phyloP scores from a whole-genome alignment of 2,329 filamentous ascomycete species.

The Ophiostoma himal-ulmi region DNA sequence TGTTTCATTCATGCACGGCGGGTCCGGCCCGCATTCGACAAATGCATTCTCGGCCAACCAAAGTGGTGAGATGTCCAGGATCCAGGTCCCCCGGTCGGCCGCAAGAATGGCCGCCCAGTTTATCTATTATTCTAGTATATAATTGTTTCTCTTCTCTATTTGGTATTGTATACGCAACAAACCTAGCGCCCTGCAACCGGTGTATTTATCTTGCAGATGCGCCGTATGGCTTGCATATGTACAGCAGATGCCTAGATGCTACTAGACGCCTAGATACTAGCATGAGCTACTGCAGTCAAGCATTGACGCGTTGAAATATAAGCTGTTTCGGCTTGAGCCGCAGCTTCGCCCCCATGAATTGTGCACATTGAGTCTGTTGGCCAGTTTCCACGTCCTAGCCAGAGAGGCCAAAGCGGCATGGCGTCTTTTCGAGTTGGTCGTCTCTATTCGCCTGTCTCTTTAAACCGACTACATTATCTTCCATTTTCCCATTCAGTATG shows the following conservation, averaged over 20 bases:
- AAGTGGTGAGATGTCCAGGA: background rate
- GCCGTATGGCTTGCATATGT: background rate
- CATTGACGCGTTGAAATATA: background rate
- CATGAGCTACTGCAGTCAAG: background rate
- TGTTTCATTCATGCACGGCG: slow-evolving; percentile 6
- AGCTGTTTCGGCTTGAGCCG: background rate
- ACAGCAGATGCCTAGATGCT: background rate
- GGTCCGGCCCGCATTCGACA: background rate
- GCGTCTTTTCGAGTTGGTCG: no score
- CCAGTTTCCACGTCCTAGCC: background rate
- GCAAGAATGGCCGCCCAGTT: background rate
- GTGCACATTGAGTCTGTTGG: background rate
- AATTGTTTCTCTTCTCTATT: background rate
- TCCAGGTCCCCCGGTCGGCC: background rate
- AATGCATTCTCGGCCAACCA: slow-evolving; percentile 2
- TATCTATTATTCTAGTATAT: background rate
- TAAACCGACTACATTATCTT: background rate
- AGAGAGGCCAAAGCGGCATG: background rate
- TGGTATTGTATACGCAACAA: background rate
- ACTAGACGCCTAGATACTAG: background rate
- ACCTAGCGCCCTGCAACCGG: background rate
- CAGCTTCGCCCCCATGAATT: background rate
- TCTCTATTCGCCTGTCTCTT: no score
- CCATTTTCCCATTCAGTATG: background rate
- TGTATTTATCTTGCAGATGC: background rate